phyloP scores from a whole-genome alignment of 139 green algal genomes.

The Parachlorella kessleri region DNA sequence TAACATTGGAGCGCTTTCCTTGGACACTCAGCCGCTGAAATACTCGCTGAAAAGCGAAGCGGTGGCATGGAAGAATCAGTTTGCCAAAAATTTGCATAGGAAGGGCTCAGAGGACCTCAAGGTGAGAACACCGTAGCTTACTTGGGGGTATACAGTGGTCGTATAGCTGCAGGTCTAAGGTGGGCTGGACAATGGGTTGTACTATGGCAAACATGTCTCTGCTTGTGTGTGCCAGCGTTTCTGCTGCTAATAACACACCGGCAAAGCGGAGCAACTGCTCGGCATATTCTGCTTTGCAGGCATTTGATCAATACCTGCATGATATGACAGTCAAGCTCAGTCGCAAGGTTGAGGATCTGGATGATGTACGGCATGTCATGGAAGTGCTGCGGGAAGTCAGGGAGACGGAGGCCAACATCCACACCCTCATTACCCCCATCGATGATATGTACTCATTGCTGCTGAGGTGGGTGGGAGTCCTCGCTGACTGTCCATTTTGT shows the following conservation, averaged over 20 bases:
- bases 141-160: too few relatives aligned
- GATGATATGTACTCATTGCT: constrained; percentile 95
- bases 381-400: constrained; percentile 72
- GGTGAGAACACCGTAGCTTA: constrained; percentile 1
- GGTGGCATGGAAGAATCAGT: constrained; percentile 91
- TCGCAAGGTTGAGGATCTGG: constrained; percentile 62
- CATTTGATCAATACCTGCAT: constrained; percentile 85
- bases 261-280: too few relatives aligned
- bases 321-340: constrained; percentile 86
- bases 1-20: constrained; percentile 83
- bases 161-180: too few relatives aligned
- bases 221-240: too few relatives aligned
- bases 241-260: too few relatives aligned
- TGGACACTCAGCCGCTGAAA: constrained; percentile 90
- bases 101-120: constrained; percentile 83
- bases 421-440: constrained; percentile 86
- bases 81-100: constrained; percentile 91
- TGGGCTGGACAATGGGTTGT: too few relatives aligned
- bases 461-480: constrained; percentile 8
- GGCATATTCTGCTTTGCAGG: constrained; percentile 8
- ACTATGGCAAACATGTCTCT: too few relatives aligned
- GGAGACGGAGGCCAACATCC: constrained; percentile 88
- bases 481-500: too few relatives aligned
- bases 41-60: constrained; percentile 82
- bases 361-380: constrained; percentile 80